Conservation (phyloP, 2,329 filamentous ascomycete genomes). For the Botrytis pseudocinerea region DNA sequence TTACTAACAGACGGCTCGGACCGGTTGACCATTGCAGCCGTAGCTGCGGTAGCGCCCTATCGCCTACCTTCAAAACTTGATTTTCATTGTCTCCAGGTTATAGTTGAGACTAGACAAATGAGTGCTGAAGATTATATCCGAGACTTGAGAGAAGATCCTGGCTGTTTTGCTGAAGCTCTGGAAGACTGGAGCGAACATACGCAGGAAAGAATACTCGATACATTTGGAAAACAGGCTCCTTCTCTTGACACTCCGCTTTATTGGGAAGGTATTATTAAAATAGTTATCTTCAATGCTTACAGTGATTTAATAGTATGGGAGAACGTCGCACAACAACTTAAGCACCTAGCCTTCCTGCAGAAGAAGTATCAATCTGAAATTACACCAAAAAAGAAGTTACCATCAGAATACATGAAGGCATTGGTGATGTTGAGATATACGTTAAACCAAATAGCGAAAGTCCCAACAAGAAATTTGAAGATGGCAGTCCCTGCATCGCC, state of each 20-base stretch:
- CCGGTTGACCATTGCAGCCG: constrained; percentile 44
- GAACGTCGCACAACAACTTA: constrained; percentile 31
- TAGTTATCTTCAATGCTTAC: constrained; percentile 42
- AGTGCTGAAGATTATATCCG: constrained; percentile 57
- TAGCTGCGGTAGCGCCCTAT: constrained; percentile 55
- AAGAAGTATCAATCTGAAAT: constrained; percentile 41
- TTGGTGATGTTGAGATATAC: constrained; percentile 46
- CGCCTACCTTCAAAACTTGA: constrained; percentile 50
- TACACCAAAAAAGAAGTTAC: constrained; percentile 41
- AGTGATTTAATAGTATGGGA: constrained; percentile 24
- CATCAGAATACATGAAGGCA: constrained; percentile 43
- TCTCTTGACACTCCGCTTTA: constrained; percentile 36
- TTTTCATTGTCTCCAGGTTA: constrained; percentile 46
- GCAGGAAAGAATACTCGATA: constrained; percentile 47
- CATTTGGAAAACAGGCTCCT: constrained; percentile 35
- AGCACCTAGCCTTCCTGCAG: constrained; percentile 38
- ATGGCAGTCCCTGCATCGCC: background rate
- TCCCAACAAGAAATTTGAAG: background rate
- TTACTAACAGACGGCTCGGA: constrained; percentile 40
- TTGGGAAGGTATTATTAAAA: constrained; percentile 46
- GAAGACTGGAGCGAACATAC: constrained; percentile 46
- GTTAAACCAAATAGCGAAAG: constrained; percentile 38
- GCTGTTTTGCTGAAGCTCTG: background rate
- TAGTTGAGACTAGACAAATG: constrained; percentile 47
- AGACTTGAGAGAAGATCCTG: constrained; percentile 40